Percentiles rank a stretch among this genome's conserved stretches.
These are phyloP conservation scores for Pseudomonodictys pantanalensis DNA, from an alignment of 495 filamentous ascomycete species.

Conservation along the genomic window DNA sequence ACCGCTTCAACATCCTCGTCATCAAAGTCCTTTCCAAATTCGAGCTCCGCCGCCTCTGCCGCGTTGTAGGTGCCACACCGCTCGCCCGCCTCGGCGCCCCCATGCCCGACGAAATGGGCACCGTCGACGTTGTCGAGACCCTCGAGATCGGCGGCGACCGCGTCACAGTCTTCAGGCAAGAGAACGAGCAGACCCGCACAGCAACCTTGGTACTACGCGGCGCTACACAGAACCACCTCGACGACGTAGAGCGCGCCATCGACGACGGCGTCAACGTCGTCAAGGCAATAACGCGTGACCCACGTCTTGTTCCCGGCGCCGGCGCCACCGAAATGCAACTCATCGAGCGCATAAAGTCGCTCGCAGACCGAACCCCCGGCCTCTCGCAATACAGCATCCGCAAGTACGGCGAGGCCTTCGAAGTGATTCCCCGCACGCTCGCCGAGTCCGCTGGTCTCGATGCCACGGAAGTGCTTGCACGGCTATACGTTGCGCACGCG, in stretches of 20 bases:
- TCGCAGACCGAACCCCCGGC: constrained; percentile 87
- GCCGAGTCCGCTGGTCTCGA: constrained; percentile 94
- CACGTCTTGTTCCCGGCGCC: constrained; percentile 87
- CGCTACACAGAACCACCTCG: constrained; percentile 95
- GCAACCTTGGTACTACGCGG: constrained; percentile 93
- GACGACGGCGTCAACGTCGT: constrained; percentile 99
- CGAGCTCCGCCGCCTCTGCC: constrained; percentile 87
- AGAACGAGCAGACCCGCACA: constrained; percentile 85
- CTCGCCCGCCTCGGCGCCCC: constrained; percentile 93
- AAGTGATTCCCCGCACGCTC: constrained; percentile 88
- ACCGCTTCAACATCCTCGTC: constrained; percentile 90
- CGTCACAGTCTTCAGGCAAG: constrained; percentile 97
- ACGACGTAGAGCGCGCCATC: constrained; percentile 94
- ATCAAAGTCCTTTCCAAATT: constrained; percentile 99
- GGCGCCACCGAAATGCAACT: constrained; percentile 96
- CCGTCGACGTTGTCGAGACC: constrained; percentile 91
- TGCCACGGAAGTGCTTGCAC: constrained; percentile 88
- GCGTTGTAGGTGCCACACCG: constrained; percentile 93
- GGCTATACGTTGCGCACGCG: constrained; percentile 83
- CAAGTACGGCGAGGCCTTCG: constrained; percentile 97
- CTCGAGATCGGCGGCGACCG: constrained; percentile 97
- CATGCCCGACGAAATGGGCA: constrained; percentile 99
- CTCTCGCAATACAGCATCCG: constrained; percentile 92
- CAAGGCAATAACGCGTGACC: constrained; percentile 94
- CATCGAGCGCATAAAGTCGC: constrained; percentile 81